Evolutionary conservation across 2,329 filamentous ascomycete genomes (phyloP).

Genomic region (Hirsutella minnesotensis): DNA sequence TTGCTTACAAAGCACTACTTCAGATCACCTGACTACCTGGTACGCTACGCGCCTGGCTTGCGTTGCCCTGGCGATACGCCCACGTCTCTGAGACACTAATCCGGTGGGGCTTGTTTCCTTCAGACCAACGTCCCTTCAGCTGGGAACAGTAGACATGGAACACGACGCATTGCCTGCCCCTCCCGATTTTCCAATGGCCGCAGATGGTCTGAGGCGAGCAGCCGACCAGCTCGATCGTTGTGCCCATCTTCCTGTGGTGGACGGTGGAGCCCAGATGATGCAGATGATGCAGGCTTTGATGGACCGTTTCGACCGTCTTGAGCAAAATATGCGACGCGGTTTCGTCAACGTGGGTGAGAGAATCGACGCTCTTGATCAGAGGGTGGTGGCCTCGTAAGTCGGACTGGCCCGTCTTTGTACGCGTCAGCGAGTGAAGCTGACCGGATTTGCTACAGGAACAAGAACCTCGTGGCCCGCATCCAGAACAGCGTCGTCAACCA

Average conservation of each 20-base stretch:
- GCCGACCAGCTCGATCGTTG: conserved; percentile 2
- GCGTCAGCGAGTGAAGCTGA: neutral
- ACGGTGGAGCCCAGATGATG: neutral
- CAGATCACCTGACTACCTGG: too few species aligned
- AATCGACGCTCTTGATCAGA: neutral
- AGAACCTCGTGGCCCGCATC: too few species aligned
- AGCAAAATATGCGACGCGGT: neutral
- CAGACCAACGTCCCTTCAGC: neutral
- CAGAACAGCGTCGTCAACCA: neutral
- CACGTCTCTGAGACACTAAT: too few species aligned
- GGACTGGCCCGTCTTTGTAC: neutral
- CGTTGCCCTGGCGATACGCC: too few species aligned
- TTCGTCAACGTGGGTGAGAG: neutral
- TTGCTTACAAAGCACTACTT: too few species aligned
- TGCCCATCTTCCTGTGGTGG: neutral
- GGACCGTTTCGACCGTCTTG: neutral
- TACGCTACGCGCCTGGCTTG: too few species aligned
- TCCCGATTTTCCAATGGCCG: neutral
- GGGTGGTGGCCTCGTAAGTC: neutral
- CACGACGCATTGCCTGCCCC: neutral
- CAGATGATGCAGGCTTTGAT: neutral
- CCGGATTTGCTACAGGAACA: neutral
- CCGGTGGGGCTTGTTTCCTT: too few species aligned
- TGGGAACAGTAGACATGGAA: neutral
- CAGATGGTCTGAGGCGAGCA: neutral